Conservation (phyloP, 768 basidiomycete species). For the Pulveroboletus sp. region DNA sequence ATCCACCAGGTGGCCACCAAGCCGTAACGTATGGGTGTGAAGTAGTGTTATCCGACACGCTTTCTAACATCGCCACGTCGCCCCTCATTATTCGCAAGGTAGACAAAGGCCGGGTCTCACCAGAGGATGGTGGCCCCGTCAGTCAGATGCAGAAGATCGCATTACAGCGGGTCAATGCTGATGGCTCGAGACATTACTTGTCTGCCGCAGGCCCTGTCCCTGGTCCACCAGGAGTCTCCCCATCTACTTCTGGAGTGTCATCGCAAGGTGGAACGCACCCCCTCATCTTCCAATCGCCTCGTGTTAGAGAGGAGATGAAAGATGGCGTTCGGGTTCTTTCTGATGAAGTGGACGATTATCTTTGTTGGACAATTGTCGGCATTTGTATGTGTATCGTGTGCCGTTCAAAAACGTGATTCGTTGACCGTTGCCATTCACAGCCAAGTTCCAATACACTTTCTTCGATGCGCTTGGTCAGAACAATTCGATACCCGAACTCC, state of each 20-base stretch:
- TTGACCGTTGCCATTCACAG: constrained; percentile 37
- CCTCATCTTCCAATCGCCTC: constrained; percentile 71
- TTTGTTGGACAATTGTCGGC: constrained; percentile 94
- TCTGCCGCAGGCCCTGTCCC: constrained; percentile 84
- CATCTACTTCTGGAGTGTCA: constrained; percentile 71
- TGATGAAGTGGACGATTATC: constrained; percentile 91
- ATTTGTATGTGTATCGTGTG: constrained; percentile 60
- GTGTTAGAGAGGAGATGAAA: constrained; percentile 77
- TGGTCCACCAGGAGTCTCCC: constrained; percentile 64
- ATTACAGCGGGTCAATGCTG: constrained; percentile 74
- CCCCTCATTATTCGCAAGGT: constrained; percentile 89
- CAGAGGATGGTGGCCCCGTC: constrained; percentile 88
- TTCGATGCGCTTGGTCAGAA: constrained; percentile 86
- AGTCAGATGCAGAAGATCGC: constrained; percentile 98
- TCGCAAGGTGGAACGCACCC: constrained; percentile 78
- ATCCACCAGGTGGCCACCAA: constrained; percentile 55
- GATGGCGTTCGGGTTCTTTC: constrained; percentile 70
- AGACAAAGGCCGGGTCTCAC: constrained; percentile 81
- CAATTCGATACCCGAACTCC: constrained; percentile 66
- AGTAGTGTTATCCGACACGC: constrained; percentile 78
- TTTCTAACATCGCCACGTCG: constrained; percentile 80
- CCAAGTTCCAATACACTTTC: constrained; percentile 93
- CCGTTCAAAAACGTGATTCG: constrained; percentile 6
- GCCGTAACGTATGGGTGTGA: constrained; percentile 91
- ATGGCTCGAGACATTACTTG: constrained; percentile 81